Conservation (phyloP, 2,329 filamentous ascomycete species). For the Ophiosphaerella narmari region DNA sequence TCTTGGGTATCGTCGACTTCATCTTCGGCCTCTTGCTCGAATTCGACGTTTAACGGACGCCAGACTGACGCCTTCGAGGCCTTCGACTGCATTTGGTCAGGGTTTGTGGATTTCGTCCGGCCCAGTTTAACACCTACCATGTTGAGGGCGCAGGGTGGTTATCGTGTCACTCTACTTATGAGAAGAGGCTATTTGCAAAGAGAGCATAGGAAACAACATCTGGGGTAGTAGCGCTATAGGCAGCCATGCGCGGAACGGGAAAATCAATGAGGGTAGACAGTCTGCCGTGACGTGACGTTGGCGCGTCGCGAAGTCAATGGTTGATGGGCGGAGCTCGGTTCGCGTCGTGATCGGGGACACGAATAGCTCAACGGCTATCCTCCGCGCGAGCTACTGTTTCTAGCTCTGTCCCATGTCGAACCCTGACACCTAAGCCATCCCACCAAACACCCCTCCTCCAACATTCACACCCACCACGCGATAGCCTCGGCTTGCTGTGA, state of each 20-base stretch:
- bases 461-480: constrained; percentile 12
- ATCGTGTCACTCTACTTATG: neutral
- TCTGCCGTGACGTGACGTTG: constrained; percentile 8
- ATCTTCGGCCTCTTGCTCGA: constrained; percentile 86
- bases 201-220: constrained; percentile 11
- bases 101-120: neutral
- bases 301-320: constrained; percentile 10
- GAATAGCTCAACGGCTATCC: constrained; percentile 14
- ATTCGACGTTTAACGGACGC: constrained; percentile 89
- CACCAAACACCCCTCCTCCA: constrained; percentile 12
- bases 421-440: constrained; percentile 14
- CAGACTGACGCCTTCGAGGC: constrained; percentile 58
- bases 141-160: constrained; percentile 9
- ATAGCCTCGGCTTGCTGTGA: constrained; percentile 5
- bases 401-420: constrained; percentile 21
- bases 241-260: constrained; percentile 6
- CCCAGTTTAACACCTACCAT: constrained; percentile 27
- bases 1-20: constrained; percentile 95
- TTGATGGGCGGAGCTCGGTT: neutral
- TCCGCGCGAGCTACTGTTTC: constrained; percentile 22
- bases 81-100: constrained; percentile 35
- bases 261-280: neutral
- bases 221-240: constrained; percentile 4
- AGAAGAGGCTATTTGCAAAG: constrained; percentile 5
- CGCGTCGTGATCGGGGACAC: constrained; percentile 1